Conservation (phyloP, 75 land plant genomes). For the Picea sitchensis region DNA sequence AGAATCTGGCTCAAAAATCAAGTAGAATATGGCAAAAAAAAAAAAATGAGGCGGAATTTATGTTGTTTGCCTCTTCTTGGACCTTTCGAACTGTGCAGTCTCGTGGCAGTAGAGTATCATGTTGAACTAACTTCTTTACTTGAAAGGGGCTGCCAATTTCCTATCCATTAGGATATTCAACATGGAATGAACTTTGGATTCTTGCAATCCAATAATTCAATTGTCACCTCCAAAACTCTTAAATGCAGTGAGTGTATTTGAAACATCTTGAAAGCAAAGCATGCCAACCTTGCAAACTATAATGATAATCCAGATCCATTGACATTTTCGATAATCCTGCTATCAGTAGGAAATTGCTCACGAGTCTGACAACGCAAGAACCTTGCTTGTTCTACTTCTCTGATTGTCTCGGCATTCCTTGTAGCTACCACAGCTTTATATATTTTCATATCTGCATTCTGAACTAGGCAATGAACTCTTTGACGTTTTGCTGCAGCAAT, state of each 20-base stretch:
- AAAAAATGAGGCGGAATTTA: not conserved
- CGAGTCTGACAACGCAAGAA: not conserved
- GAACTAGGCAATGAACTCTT: not conserved
- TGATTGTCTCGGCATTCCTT: not conserved
- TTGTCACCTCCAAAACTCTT: too few relatives aligned
- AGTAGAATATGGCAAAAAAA: not conserved
- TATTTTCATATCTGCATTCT: not conserved
- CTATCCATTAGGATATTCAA: too few relatives aligned
- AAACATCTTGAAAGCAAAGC: too few relatives aligned
- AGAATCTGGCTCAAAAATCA: not conserved
- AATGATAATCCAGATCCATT: too few relatives aligned
- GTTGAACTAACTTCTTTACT: too few relatives aligned
- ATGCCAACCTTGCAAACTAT: too few relatives aligned
- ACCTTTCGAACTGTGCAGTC: not conserved
- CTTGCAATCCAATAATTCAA: too few relatives aligned
- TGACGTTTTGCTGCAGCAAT: not conserved
- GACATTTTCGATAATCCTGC: not conserved
- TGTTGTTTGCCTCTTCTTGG: not conserved
- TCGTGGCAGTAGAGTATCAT: not conserved
- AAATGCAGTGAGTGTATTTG: too few relatives aligned
- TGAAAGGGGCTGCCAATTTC: too few relatives aligned
- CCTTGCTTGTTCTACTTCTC: not conserved
- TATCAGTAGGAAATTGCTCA: not conserved
- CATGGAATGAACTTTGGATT: too few relatives aligned
- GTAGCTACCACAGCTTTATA: not conserved